A percentile compares a stretch with the other conserved stretches of the same genome.
These are phyloP conservation scores for Porodaedalea pini DNA, from an alignment of 1,284 basidiomycete species.

Conservation along the genomic window DNA sequence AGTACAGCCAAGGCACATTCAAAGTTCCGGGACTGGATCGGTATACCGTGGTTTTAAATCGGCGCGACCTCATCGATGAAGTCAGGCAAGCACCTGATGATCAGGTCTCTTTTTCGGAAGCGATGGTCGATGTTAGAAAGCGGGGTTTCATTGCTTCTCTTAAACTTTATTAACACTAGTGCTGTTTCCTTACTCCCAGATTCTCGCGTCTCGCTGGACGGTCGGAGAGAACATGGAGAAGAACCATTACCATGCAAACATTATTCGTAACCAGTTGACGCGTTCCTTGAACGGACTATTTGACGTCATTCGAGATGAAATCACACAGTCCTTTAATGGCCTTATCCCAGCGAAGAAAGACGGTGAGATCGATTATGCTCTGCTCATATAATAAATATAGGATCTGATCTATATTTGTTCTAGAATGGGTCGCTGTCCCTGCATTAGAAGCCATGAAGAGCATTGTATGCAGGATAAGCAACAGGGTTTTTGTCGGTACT, in stretches of 20 bases:
- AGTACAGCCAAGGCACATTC: constrained; percentile 27
- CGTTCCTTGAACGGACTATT: constrained; percentile 25
- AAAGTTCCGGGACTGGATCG: constrained; percentile 26
- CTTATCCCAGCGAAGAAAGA: constrained; percentile 24
- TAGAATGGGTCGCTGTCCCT: constrained; percentile 37
- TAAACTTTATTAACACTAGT: too few relatives aligned
- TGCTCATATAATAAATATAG: neutral
- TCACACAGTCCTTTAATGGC: constrained; percentile 25
- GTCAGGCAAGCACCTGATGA: constrained; percentile 33
- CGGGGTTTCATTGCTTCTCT: too few relatives aligned
- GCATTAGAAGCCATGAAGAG: constrained; percentile 34
- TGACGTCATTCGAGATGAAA: constrained; percentile 27
- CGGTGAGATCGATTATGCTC: neutral
- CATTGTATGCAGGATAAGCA: constrained; percentile 38
- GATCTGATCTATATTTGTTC: neutral
- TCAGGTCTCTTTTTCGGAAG: constrained; percentile 27
- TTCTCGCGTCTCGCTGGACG: constrained; percentile 17
- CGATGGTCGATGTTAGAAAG: constrained; percentile 27
- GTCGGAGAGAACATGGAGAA: constrained; percentile 19
- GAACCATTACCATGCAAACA: constrained; percentile 24
- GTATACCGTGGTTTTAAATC: constrained; percentile 30
- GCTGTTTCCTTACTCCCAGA: neutral
- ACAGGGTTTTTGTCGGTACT: constrained; percentile 40
- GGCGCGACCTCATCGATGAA: constrained; percentile 30
- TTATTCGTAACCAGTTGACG: constrained; percentile 29